Evolutionary conservation across 169 alveolate genomes (phyloP), one percentile per base, ranked within the genome.

Genomic region (Plasmodium knowlesi): DNA sequence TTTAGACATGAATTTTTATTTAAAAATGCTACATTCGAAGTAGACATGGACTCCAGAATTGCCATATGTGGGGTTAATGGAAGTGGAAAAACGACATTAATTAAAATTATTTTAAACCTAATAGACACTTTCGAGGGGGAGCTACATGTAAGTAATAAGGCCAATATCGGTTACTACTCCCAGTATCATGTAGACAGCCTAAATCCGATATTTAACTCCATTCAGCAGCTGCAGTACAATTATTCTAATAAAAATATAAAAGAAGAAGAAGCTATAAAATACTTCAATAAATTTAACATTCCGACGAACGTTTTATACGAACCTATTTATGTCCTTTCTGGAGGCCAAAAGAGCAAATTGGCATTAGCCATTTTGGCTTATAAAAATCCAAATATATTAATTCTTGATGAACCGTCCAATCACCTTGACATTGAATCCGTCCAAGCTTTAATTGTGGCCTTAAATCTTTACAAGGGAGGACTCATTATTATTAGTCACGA

Each of bases 61-160:
- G 99, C 99, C 43, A 96, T 99, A 74, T 99, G 99, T 43, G 99
- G 99, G 28, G 98, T 99, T n/a, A 99, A 99, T 92, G 99, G 99
- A 46, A 98, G 99, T 92, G 99, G 99, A 28, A 99, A 99, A 96
- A 97, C 99, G 80, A 99, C 99, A 14, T 96, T 99, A 67, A 95
- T 99, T 50, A 98, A 97, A 93, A 97, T 99, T 5, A 97, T 99
- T 54, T 95, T 95, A 57, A 99, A 99, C 74, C 96, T 97, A 82
- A 95, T 97, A 43, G 94, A 91, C 50, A 98, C 98, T 41, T 95
- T 96, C 74, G 97, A 95, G 80, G 99, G 99, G 37, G 96, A 96
- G 78, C 95, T 98, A 54, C 97, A 96, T 92, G 98, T 98, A 74
- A 98, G 98, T 95, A 97, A 98, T 82, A 98, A 98, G 93, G 96